Evolutionary conservation across 768 basidiomycete genomes (phyloP), one percentile per base, ranked within the genome.

Genomic region (Candolleomyces efflorescens): DNA sequence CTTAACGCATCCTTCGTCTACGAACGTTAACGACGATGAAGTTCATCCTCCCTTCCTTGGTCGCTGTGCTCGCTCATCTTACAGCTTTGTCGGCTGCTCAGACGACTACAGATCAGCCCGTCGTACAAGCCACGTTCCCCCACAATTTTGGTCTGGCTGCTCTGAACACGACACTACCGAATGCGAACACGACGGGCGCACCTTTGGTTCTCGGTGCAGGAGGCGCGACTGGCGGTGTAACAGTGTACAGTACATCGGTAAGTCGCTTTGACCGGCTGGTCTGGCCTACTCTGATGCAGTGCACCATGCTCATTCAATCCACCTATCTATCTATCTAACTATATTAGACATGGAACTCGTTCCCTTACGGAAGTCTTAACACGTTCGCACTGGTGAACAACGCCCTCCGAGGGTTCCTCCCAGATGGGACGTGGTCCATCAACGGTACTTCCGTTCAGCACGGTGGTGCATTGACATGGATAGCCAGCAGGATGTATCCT

Each of bases 341-440:
- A 13, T 32, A 15, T 23, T 51, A 82, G 80, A 83, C 82, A 2
- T 79, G 68, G 48, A 73, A 74, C 20, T 78, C 79, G 12, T 82
- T 69, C 64, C 80, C 78, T 13, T 79, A 77, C 69, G 71, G 79
- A 65, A 73, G 78, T 48, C 81, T 71, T 60, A 77, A 80, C 0
- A 50, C 63, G 9, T 60, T 81, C 9, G 67, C 70, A 24, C 69
- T 83, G 52, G 50, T 67, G 10, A 59, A 75, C 45, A 70, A 73
- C 36, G 69, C 68, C 10, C 63, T 82, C 9, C 69, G 71, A 27
- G 77, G 76, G 1, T 72, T 71, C 54, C 59, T 56, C 18, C 24
- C 64, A 24, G 64, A 61, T 2, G 73, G 73, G 13, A 60, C 65
- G 18, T 75, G 72, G 71, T 62, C 62, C 45, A 74, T 74, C 5